A percentile compares a stretch with the other conserved stretches of the same genome.
Conservation (phyloP, 2,329 filamentous ascomycete species). For the Aureobasidium lini region DNA sequence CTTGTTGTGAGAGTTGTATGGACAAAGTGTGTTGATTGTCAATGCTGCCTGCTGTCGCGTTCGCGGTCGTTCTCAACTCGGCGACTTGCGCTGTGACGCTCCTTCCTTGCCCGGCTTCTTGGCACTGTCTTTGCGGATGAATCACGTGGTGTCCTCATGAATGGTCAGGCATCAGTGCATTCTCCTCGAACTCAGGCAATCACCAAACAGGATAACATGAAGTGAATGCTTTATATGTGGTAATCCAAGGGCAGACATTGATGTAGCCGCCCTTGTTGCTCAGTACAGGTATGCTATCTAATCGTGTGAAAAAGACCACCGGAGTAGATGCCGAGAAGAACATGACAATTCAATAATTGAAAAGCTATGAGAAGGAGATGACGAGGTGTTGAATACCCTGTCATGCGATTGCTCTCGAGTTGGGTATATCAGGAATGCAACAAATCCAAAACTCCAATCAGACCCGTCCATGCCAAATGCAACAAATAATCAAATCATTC, state of each 20-base stretch:
- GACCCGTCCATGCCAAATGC: not conserved
- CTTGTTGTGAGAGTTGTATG: not conserved
- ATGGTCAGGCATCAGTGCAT: not conserved
- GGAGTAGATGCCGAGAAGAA: not conserved
- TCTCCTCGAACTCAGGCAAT: too few species aligned
- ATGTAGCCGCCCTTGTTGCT: not conserved
- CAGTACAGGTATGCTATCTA: not conserved
- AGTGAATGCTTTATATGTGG: not conserved
- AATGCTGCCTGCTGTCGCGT: not conserved
- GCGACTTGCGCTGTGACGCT: slow-evolving; percentile 5
- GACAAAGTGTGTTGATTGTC: not conserved
- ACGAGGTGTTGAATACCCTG: not conserved
- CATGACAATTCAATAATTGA: not conserved
- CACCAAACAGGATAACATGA: not conserved
- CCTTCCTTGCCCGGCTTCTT: not conserved
- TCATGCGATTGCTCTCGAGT: slow-evolving; percentile 2
- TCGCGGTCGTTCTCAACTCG: slow-evolving; percentile 5
- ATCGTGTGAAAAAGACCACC: not conserved
- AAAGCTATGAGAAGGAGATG: not conserved
- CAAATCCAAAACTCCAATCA: not conserved
- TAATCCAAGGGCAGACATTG: not conserved
- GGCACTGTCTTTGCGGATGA: not conserved
- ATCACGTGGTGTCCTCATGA: slow-evolving; percentile 9
- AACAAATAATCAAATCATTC: slow-evolving; percentile 33
- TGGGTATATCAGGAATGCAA: slow-evolving; percentile 13